Evolutionary conservation across 345 rosid species (phyloP), one percentile per base, ranked within the genome.

Genomic region (Citropsis articulata): DNA sequence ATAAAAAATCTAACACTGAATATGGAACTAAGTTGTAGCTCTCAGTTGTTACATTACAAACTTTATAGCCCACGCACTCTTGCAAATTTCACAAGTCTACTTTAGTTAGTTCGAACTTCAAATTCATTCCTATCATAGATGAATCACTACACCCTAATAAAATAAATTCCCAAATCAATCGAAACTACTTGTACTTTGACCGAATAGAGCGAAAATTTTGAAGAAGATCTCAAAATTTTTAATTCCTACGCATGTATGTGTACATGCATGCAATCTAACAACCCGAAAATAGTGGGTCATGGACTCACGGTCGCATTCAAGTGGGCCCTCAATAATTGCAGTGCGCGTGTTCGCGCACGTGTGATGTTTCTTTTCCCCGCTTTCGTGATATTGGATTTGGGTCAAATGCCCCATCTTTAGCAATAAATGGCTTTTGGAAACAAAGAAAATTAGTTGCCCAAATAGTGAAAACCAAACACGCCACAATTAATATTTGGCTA

Each of bases 271-370:
- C 3, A 40, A 36, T 71, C 79, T 38, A 73, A 77, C 79, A 24
- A 45, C 74, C 55, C 66, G 48, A 31, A 2, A 48, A 6, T 2
- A 12, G 50, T 62, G 80, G 79, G 64, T 53, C 77, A 66, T 5
- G 4, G 18, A 12, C 14, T 53, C 77, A 66, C 4, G 4, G 18
- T 18, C 14, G 68, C 75, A 80, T 72, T 63, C 77, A 76, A 45
- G 66, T 79, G 82, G 86, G 79, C 86, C 81, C 60, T 9, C 77
- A 81, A 85, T 83, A 78, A 81, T 82, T 80, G 78, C 25, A 18
- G n/a, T 75, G 79, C 77, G 80, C 83, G 81, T 75, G 85, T 75
- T 78, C 60, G 48, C 71, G 84, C 90, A 87, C 87, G 87, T 87
- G 90, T 79, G 87, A 75, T 83, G 86, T 66, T 81, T 78, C 72